Conservation (phyloP, 257 asterid genomes). For the Nicotiana obtusifolia region DNA sequence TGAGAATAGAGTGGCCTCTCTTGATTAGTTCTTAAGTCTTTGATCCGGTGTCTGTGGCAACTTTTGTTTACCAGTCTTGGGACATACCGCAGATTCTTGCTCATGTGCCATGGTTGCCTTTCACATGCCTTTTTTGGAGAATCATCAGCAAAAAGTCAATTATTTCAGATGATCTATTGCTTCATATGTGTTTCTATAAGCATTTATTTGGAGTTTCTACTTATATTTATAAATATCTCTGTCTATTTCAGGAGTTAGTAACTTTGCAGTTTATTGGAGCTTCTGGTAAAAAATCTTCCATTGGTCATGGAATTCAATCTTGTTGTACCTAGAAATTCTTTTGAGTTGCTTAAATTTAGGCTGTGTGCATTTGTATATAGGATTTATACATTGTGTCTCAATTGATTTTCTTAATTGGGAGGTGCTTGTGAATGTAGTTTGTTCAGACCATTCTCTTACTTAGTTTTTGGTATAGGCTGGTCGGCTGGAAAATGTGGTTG, state of each 20-base stretch:
- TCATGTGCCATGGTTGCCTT: neutral
- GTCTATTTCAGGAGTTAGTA: neutral
- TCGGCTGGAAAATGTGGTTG: constrained; percentile 87
- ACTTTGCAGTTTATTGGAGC: neutral
- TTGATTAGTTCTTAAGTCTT: neutral
- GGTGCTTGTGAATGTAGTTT: neutral
- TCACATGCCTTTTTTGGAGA: neutral
- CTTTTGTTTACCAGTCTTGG: neutral
- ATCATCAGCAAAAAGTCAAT: neutral
- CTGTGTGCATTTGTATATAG: neutral
- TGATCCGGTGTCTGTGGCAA: neutral
- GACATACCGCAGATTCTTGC: neutral
- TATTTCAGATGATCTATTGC: neutral
- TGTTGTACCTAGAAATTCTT: neutral
- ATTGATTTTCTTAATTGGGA: neutral
- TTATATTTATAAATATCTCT: too few species aligned
- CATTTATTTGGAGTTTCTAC: neutral
- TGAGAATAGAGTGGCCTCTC: neutral
- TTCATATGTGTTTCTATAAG: neutral
- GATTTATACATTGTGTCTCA: neutral
- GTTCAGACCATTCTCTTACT: constrained; percentile 1
- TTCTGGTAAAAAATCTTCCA: neutral
- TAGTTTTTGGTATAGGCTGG: constrained; percentile 59
- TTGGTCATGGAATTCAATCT: neutral
- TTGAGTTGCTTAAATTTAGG: neutral